These are phyloP conservation scores for Auricularia auricula-judae DNA, from an alignment of 768 basidiomycete genomes.

Conservation along the genomic window DNA sequence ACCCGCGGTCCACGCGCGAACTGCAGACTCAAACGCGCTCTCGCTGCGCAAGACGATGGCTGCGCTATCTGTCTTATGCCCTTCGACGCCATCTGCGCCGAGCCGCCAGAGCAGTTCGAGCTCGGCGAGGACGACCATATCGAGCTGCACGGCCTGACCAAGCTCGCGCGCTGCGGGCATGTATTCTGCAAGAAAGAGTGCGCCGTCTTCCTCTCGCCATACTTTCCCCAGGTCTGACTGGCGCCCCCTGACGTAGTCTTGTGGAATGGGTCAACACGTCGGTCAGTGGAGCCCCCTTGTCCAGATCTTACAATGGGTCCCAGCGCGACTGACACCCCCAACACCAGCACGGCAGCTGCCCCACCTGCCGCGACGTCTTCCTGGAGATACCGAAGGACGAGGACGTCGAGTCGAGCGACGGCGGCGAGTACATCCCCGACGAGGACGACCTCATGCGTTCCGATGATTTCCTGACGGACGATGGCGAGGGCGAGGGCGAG, in stretches of 20 bases:
- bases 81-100: slow-evolving; percentile 30
- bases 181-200: slow-evolving; percentile 60
- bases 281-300: slow-evolving; percentile 23
- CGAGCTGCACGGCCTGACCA: slow-evolving; percentile 36
- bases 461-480: slow-evolving; percentile 8
- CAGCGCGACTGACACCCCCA: slow-evolving; percentile 1
- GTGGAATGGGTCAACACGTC: slow-evolving; percentile 53
- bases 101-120: background rate
- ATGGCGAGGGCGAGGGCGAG: too few relatives aligned
- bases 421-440: slow-evolving; percentile 52
- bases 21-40: background rate
- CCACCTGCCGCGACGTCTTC: slow-evolving; percentile 52
- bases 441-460: slow-evolving; percentile 17
- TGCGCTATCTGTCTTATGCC: slow-evolving; percentile 58
- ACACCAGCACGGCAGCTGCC: slow-evolving; percentile 56
- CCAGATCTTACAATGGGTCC: background rate
- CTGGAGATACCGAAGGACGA: slow-evolving; percentile 43
- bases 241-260: slow-evolving; percentile 27
- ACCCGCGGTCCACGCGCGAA: background rate
- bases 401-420: slow-evolving; percentile 58
- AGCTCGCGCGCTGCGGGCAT: slow-evolving; percentile 49
- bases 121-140: slow-evolving; percentile 13
- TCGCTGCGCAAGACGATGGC: slow-evolving; percentile 27
- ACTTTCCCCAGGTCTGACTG: background rate
- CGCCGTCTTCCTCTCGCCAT: slow-evolving; percentile 11